These are phyloP conservation scores for Aethionema arabicum DNA, from an alignment of 345 rosid genomes.

Conservation along the genomic window DNA sequence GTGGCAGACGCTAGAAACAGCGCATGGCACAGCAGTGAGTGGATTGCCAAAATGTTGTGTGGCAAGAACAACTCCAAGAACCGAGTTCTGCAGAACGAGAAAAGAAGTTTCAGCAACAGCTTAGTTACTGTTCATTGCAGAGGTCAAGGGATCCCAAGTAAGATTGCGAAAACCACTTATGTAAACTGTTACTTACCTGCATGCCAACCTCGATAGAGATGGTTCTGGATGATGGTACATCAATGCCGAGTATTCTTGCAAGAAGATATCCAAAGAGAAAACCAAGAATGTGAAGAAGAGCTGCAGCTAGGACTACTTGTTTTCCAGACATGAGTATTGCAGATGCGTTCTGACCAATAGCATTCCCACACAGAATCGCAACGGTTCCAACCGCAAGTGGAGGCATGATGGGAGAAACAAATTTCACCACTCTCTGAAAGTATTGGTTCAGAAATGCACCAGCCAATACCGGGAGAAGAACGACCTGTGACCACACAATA, in stretches of 20 bases:
- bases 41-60: constrained; percentile 89
- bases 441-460: constrained; percentile 84
- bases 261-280: constrained; percentile 85
- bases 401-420: constrained; percentile 81
- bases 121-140: neutral
- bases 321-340: constrained; percentile 71
- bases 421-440: constrained; percentile 63
- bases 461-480: constrained; percentile 81
- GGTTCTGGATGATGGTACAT: constrained; percentile 65
- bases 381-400: constrained; percentile 84
- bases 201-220: constrained; percentile 92
- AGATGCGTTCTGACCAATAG: constrained; percentile 75
- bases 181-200: constrained; percentile 52
- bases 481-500: constrained; percentile 49
- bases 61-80: constrained; percentile 88
- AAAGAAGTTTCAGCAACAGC: neutral
- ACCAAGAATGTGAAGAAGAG: constrained; percentile 77
- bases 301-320: constrained; percentile 65
- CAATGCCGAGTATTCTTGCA: constrained; percentile 58
- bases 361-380: constrained; percentile 75
- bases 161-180: no score
- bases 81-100: constrained; percentile 63
- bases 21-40: constrained; percentile 79
- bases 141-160: no score
- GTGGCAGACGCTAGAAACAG: constrained; percentile 86